Base-by-base conservation (phyloP, 2,329 filamentous ascomycete species). In the Ophiostoma pallidulum region DNA sequence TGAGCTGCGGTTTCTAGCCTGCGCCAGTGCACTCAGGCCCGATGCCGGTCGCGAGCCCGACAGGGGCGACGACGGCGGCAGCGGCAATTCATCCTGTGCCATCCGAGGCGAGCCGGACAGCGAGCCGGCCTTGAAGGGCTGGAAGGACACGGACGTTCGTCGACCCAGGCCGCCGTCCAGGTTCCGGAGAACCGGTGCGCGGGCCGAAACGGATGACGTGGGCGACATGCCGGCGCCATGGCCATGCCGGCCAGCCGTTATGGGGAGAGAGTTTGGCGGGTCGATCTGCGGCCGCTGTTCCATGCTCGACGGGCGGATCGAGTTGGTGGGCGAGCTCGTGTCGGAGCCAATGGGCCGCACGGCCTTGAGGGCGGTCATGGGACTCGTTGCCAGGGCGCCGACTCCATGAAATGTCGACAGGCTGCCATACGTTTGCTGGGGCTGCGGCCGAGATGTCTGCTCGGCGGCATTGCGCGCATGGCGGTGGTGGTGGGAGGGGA, bases 61-160 rank as follows among this genome's bases (percentile, higher is more conserved):
- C 18, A 54, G 69, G 3, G 77, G 74, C 3, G 79, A 82, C 28
- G 72, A 68, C 13, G 77, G 73, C 2, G 69, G 62, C 14, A 75
- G 72, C n/a, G n/a, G n/a, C 2, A 70, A 60, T 41, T 78, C 76
- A 13, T 66, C 62, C 12, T 78, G 60, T 7, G 69, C 61, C 10
- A 69, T 62, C 26, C 73, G 68, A 0, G 90, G 91, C 4, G 90
- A 96, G 4, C 86, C 88, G 2, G 90, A 94, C n/a, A 97, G 71
- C 2, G 91, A 94, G 10, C 91, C 91, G 13, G 90, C 87, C 65
- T 98, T 98, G 71, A 98, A 98, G 0, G 91, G 90, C 57, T 94
- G 87, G 58, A 96, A 95, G 1, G 87, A 94, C 19, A 95, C 78
- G 0, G 88, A 96, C 7, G 86, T 82, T 45, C 88, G 79, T 57